These are phyloP conservation scores for Logfia minima DNA, from an alignment of 129 eudicot genomes.

Conservation along the genomic window DNA sequence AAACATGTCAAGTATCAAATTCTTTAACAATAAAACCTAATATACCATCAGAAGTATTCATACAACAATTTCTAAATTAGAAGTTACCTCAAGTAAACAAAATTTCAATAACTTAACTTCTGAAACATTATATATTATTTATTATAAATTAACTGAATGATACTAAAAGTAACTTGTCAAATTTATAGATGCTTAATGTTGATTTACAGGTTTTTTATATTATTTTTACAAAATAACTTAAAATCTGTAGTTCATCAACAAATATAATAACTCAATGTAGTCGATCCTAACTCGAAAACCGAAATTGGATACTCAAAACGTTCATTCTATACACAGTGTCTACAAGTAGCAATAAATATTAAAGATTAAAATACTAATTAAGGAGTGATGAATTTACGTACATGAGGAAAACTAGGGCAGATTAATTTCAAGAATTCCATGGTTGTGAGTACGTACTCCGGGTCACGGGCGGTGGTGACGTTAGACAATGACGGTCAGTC, in stretches of 20 bases:
- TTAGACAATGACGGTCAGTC: neutral
- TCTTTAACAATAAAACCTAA: too few species aligned
- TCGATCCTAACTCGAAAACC: neutral
- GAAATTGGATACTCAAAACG: neutral
- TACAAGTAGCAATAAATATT: neutral
- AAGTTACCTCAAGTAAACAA: too few species aligned
- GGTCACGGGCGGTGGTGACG: constrained; percentile 15
- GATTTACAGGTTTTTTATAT: neutral
- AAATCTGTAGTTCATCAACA: neutral
- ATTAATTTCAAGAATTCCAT: constrained; percentile 49
- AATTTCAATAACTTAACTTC: too few species aligned
- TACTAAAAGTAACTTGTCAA: neutral
- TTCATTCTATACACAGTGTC: neutral
- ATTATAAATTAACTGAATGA: too few species aligned
- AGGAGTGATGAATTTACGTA: constrained; percentile 36
- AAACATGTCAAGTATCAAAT: neutral
- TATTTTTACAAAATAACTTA: constrained; percentile 12
- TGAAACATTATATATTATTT: too few species aligned
- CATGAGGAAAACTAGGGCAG: constrained; percentile 74
- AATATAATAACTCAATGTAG: neutral
- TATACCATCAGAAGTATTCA: too few species aligned
- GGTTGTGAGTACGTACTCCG: neutral
- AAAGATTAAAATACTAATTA: neutral
- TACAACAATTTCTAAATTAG: too few species aligned
- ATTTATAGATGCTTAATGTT: constrained; percentile 12